Conservation (phyloP, 192 early-diverging fungal species). For the Coemansia sp. region DNA sequence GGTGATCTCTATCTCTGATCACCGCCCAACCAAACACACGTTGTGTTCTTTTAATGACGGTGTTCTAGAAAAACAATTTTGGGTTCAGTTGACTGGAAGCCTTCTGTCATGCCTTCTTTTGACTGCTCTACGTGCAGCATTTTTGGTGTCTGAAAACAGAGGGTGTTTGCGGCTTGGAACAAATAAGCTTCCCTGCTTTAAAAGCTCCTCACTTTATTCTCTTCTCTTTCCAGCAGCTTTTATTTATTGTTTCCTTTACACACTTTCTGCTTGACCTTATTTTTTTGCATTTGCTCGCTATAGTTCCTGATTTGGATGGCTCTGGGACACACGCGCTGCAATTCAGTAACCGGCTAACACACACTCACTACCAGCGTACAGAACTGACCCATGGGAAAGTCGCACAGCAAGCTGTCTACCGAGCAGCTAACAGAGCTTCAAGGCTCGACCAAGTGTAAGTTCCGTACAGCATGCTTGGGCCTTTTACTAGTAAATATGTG, state of each 20-base stretch:
- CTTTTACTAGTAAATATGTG: too few relatives aligned
- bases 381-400: slow-evolving; percentile 70
- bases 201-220: not conserved
- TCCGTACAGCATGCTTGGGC: slow-evolving; percentile 21
- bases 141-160: not conserved
- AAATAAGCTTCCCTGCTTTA: not conserved
- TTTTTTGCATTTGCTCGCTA: slow-evolving; percentile 2
- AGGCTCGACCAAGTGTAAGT: slow-evolving; percentile 79
- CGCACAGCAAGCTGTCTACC: slow-evolving; percentile 77
- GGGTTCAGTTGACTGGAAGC: slow-evolving; percentile 7
- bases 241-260: not conserved
- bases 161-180: not conserved
- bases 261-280: not conserved
- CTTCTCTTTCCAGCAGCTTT: not conserved
- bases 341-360: not conserved
- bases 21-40: not conserved
- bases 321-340: slow-evolving; percentile 1
- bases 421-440: slow-evolving; percentile 81
- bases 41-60: not conserved
- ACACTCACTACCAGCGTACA: slow-evolving; percentile 2
- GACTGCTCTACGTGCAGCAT: not conserved
- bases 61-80: not conserved
- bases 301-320: slow-evolving; percentile 3
- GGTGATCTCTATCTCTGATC: not conserved
- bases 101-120: slow-evolving; percentile 3